Base-by-base conservation (phyloP, 1,284 basidiomycete genomes). In the Ceratobasidium sp. region DNA sequence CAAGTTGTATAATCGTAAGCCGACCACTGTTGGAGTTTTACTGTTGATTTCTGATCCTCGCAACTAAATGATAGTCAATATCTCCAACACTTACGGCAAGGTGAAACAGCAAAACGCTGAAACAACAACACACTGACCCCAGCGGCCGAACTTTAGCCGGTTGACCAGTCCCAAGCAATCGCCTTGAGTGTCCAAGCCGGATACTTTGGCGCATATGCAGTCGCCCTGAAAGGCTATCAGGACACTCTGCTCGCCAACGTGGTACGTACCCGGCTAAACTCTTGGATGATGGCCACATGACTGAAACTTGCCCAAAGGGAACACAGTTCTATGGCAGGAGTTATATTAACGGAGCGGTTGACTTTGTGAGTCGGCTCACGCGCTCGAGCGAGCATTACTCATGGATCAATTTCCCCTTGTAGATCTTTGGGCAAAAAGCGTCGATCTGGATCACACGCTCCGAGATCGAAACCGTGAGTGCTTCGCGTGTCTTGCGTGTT, bases 71-170 rank as follows among this genome's bases (percentile, higher is more conserved):
- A 27, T 48, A 75, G 54, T 81, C 35, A 80, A 81, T 62, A 81
- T 81, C 44, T 77, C 78, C 27, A 80, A 80, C 27, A 80, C 80
- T 0, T 80, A 78, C 62, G 80, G 80, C 30, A 78, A 79, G 57
- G 73, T 75, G 41, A 64, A 16, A 14, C 44, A 2, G 6, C 16
- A 20, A 1, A 59, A 14, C 8, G 27, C 46, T 35, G 4, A 20
- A 50, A 33, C 27, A 20, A 5, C 20, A 46, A 64, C 48, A 50
- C n/a, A 33, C 23, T 59, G 23, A 59, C 50, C 14, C 20, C 16
- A 66, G 14, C 30, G 14, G 23, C 16, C 18, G 23, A 18, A 52
- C 38, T 75, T 55, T 33, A 75, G 73, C 73, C 77, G 62, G 73
- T 78, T 23, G 18, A 48, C 20, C 79, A 80, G 59, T 74, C 80